Evolutionary conservation across 148 eudicot species (phyloP).

Genomic region (Cornus controversa): DNA sequence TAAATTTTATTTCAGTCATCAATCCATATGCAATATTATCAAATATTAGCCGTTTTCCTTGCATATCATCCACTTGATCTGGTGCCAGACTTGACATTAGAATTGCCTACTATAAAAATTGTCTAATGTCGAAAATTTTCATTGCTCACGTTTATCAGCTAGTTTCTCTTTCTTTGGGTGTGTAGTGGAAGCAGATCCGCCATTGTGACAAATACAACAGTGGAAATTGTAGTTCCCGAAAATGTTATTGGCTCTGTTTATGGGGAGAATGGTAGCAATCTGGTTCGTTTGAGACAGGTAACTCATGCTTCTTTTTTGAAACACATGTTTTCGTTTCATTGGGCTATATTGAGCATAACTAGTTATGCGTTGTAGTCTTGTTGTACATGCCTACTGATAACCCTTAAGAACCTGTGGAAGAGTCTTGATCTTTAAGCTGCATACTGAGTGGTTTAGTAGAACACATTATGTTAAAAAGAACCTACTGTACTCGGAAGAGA

Average conservation of each 20-base stretch:
- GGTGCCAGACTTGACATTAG: background rate
- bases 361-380: no score
- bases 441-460: background rate
- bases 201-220: constrained; percentile 63
- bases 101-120: background rate
- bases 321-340: background rate
- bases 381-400: no score
- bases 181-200: constrained; percentile 55
- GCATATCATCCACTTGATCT: background rate
- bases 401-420: background rate
- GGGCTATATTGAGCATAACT: background rate
- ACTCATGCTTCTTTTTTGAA: background rate
- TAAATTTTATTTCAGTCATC: no score
- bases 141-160: background rate
- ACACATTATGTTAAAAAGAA: no score
- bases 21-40: no score
- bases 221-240: constrained; percentile 68
- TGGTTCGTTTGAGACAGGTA: constrained; percentile 74
- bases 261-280: constrained; percentile 70
- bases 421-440: background rate
- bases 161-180: background rate
- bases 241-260: constrained; percentile 49
- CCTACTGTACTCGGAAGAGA: background rate
- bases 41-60: background rate
- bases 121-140: background rate